Base-by-base conservation (phyloP, 2,329 filamentous ascomycete species). In the Paraphoma chrysanthemicola region DNA sequence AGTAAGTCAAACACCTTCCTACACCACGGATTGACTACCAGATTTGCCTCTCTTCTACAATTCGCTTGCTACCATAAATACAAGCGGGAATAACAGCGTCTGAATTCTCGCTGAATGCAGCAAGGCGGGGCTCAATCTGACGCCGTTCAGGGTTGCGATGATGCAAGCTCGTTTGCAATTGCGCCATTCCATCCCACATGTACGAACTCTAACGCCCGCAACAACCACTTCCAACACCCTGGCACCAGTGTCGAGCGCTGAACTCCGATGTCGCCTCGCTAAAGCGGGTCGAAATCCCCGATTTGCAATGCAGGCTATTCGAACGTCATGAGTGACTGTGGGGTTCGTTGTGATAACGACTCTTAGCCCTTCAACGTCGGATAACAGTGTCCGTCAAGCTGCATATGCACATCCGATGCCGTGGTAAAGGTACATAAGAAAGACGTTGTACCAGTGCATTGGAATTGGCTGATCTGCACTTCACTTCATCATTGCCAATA, bases 141-240 rank as follows among this genome's bases (percentile, higher is more conserved):
- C 47, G 38, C 49, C 36, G 52, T 56, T 46, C 51, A 56, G 54
- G 54, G 55, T 58, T 48, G 31, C 42, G 50, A 65, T 65, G 62
- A 59, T 56, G 62, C 52, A 51, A 63, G 49, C 53, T 53, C 41
- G 53, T 48, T 17, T n/a, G 55, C 36, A 44, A 63, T 65, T 60
- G 60, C 62, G 62, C 57, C 55, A 61, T 65, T 41, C 33, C 31
- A 45, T 33, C 56, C 49, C 14, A 50, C 45, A 48, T 50, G 49
- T 16, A 11, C 44, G 44, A 42, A 38, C 41, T 39, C 51, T 51
- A 33, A 44, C 47, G 44, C 42, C 38, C 39, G 16, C 11, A 14
- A 28, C 44, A 23, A 36, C 36, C 44, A 48, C 18, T 33, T 47
- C 51, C 36, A 31, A 18, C 9, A 11, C 33, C 3, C 18, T 7